Base-by-base conservation (phyloP, 495 filamentous ascomycete genomes). In the Glarea lozoyensis region DNA sequence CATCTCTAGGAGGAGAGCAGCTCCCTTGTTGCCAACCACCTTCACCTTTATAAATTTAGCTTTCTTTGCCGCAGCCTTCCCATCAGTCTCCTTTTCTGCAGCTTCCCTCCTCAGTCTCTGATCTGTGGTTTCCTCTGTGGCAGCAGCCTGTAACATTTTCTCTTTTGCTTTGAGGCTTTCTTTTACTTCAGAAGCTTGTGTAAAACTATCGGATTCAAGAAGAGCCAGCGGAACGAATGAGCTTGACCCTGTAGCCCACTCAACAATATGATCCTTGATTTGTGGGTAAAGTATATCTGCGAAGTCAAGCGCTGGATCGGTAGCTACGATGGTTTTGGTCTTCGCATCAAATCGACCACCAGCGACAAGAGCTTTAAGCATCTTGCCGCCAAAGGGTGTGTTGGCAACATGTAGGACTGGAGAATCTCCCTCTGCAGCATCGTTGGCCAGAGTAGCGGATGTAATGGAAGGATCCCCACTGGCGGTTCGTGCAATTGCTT, bases 291-390 rank as follows among this genome's bases (percentile, higher is more conserved):
- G 64, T 34, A 84, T 62, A 43, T 75, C 70, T 48, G 86, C 77
- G 64, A 96, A 98, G 47, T 77, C 70, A 37, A 94, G 69, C n/a
- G 79, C 65, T 6, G 88, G 86, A n/a, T 84, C 72, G 13, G 81
- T 69, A 44, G 76, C 74, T 58, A 70, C 76, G 33, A 94, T 64
- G 36, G 69, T 73, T 60, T 84, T 86, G 2, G 70, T 68, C 24
- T 67, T 71, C 17, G 67, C 68, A 63, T 95, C 87, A 59, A 82
- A 98, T 18, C 73, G 77, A 9, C 93, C 92, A 16, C 92, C 90
- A 23, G 82, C 75, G 19, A 95, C 84, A 1, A 99, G 72, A 0
- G 81, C 81, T 63, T 94, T 96, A 47, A 94, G 73, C 79, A 95
- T 83, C 37, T 84, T 78, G n/a, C 86, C 85, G 2, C 79, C 81